Evolutionary conservation across 305 asterid genomes (phyloP).

Genomic region (Fraxinus velutina): DNA sequence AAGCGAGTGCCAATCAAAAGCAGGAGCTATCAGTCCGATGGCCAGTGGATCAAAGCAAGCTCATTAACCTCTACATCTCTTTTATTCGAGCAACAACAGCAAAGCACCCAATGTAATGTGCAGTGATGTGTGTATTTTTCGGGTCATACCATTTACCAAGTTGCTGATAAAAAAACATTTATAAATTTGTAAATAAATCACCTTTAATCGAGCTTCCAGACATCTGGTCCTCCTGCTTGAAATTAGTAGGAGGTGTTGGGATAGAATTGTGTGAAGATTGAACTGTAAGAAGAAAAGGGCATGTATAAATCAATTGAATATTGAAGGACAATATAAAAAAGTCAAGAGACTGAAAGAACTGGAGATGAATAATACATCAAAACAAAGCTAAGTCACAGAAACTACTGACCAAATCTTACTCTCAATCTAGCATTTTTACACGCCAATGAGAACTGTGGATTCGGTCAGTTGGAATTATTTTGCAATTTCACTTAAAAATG

Average conservation of each 20-base stretch:
- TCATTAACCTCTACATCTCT: neutral
- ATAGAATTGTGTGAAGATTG: conserved; percentile 72
- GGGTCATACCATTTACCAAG: conserved; percentile 2
- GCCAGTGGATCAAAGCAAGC: neutral
- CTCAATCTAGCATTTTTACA: neutral
- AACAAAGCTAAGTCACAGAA: neutral
- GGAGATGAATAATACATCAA: neutral
- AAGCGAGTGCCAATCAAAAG: neutral
- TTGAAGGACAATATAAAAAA: neutral
- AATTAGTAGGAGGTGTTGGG: conserved; percentile 70
- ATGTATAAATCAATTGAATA: conserved; percentile 12
- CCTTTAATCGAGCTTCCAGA: conserved; percentile 88
- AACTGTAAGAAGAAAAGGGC: conserved; percentile 38
- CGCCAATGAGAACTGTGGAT: neutral
- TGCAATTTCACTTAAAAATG: neutral
- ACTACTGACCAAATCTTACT: neutral
- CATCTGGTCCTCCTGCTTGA: conserved; percentile 69
- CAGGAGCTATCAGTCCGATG: neutral
- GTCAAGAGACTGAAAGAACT: neutral
- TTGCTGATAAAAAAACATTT: neutral
- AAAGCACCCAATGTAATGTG: neutral
- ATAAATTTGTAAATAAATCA: conserved; percentile 22
- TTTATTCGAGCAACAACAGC: conserved; percentile 2
- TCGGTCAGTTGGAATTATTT: neutral
- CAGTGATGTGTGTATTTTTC: neutral